phyloP scores from a whole-genome alignment of 176 grass and related monocot species.

The Triticum turgidum region DNA sequence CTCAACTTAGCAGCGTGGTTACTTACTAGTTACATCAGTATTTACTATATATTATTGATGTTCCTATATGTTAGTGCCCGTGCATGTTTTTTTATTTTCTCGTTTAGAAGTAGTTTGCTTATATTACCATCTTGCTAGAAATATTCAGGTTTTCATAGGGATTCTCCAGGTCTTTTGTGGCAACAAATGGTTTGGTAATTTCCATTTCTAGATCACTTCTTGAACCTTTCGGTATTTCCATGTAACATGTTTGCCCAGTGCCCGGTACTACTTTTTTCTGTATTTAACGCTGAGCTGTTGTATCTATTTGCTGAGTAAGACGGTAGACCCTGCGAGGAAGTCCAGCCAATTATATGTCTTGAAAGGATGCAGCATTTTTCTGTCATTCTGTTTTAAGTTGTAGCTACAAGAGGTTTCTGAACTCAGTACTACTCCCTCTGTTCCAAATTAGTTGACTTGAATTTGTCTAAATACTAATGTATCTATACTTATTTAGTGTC shows the following conservation, averaged over 20 bases:
- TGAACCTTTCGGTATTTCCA: background rate
- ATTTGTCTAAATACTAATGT: too few relatives aligned
- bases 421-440: background rate
- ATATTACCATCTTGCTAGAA: background rate
- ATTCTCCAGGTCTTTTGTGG: background rate
- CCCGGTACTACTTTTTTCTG: background rate
- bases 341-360: background rate
- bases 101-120: background rate
- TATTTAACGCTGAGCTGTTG: background rate
- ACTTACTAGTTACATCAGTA: conserved; percentile 3
- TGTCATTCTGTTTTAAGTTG: background rate
- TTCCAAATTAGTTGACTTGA: too few relatives aligned
- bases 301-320: conserved; percentile 1
- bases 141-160: conserved; percentile 9
- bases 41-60: background rate
- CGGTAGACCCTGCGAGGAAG: background rate
- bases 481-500: too few relatives aligned
- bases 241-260: background rate
- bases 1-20: background rate
- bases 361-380: background rate
- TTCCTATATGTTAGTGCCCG: background rate
- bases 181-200: background rate
- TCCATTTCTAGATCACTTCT: background rate
- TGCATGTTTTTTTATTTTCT: background rate
- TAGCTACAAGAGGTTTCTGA: background rate